Percentiles rank a stretch among this genome's conserved stretches.
These are phyloP conservation scores for Aspergillus brunneoviolaceus DNA, from an alignment of 2,329 filamentous ascomycete species.

Conservation along the genomic window DNA sequence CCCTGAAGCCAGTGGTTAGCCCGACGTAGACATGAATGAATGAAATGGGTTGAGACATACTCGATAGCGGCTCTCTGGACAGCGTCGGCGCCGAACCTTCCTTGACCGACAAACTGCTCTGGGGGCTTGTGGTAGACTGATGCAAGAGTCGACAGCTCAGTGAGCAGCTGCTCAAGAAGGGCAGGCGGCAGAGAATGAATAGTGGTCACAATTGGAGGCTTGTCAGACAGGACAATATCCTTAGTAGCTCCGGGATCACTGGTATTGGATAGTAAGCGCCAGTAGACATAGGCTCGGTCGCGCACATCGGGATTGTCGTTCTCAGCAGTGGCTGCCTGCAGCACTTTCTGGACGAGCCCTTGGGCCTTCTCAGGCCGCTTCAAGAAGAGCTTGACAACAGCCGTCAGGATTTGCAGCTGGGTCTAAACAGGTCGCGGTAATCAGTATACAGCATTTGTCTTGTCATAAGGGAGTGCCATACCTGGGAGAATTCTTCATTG, in stretches of 20 bases:
- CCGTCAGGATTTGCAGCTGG: slow-evolving; percentile 96
- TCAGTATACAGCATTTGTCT: neutral
- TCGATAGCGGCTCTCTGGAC: slow-evolving; percentile 95
- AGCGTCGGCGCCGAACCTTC: slow-evolving; percentile 87
- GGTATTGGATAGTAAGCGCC: slow-evolving; percentile 78
- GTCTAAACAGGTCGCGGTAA: slow-evolving; percentile 58
- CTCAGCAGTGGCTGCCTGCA: slow-evolving; percentile 88
- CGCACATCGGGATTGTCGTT: slow-evolving; percentile 98
- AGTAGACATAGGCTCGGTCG: slow-evolving; percentile 96
- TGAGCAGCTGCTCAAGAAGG: slow-evolving; percentile 84
- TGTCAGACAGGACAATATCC: slow-evolving; percentile 89
- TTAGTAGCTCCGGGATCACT: slow-evolving; percentile 89
- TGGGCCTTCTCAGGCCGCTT: slow-evolving; percentile 95
- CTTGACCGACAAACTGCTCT: slow-evolving; percentile 96
- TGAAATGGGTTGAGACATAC: slow-evolving; percentile 38
- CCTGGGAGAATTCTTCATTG: slow-evolving; percentile 93
- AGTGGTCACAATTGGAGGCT: slow-evolving; percentile 90
- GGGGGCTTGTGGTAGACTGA: slow-evolving; percentile 99
- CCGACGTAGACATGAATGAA: neutral
- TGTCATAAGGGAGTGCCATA: slow-evolving; percentile 42
- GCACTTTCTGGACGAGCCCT: slow-evolving; percentile 86
- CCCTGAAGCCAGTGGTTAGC: slow-evolving; percentile 46
- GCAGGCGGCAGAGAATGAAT: slow-evolving; percentile 83
- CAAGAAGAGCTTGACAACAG: slow-evolving; percentile 94
- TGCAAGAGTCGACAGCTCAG: slow-evolving; percentile 88